Evolutionary conservation across 2,329 filamentous ascomycete species (phyloP), one percentile per base, ranked within the genome.

Genomic region (Rhynchosporium graminicola): DNA sequence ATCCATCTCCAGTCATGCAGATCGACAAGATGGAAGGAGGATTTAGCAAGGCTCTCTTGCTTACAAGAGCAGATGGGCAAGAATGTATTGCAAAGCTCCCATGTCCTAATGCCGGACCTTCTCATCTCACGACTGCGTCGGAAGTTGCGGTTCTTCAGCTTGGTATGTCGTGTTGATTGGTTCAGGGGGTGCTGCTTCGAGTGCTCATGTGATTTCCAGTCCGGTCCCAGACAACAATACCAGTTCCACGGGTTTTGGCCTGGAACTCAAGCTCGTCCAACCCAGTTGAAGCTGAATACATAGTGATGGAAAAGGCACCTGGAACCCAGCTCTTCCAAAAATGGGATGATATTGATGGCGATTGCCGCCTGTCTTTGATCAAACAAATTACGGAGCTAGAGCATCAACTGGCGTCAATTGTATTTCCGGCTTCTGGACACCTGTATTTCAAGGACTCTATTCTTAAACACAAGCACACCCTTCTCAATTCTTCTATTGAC

Each of bases 291-390:
- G 47, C 47, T 50, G 47, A 50, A 50, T 50, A 50, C 29, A 50
- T 50, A 50, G 26, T 50, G 47, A 50, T 50, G 47, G 47, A 50
- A 50, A 50, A 50, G 47, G 47, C 47, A 50, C 47, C 47, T 10
- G 47, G 26, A 28, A 50, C 31, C n/a, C 47, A 50, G 31, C 47
- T 50, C 47, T 50, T 50, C 29, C 47, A 50, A 31, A 50, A 31
- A 50, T 50, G 47, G 47, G 47, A 50, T 50, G 47, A 50, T 50
- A 20, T 50, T 31, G 47, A 50, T 50, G 47, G 47, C 20, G 26
- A 31, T 50, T 29, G 47, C 29, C 47, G 47, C 29, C 47, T 50
- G 26, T 50, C 47, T 50, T 50, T 50, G n/a, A 50, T 50, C 20
- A 50, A 50, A 50, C 47, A 50, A 50, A 8, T 50, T 28, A 50